Evolutionary conservation across 2,329 filamentous ascomycete genomes (phyloP).

Genomic region (Claviceps maximensis): DNA sequence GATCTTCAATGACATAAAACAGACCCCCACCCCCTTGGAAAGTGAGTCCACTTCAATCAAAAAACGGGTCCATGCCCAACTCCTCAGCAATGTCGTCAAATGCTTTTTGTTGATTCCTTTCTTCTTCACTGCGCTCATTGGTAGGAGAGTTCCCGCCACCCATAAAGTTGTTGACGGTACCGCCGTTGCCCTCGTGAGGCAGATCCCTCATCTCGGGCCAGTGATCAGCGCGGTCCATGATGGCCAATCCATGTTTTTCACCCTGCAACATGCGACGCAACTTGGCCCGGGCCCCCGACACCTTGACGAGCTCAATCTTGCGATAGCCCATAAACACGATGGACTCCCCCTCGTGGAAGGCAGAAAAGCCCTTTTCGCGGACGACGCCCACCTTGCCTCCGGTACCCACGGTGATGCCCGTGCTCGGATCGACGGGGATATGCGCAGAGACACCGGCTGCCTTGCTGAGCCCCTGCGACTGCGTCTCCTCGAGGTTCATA

Average conservation of each 20-base stretch:
- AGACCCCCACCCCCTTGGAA: neutral
- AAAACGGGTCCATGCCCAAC: constrained; percentile 7
- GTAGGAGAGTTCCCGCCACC: neutral
- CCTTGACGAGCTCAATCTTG: constrained; percentile 15
- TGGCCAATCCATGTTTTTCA: constrained; percentile 22
- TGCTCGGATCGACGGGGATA: constrained; percentile 11
- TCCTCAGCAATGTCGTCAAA: constrained; percentile 9
- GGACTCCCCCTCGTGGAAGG: constrained; percentile 15
- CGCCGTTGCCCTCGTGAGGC: constrained; percentile 13
- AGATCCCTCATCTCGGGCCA: constrained; percentile 15
- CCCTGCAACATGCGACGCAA: constrained; percentile 29
- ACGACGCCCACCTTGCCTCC: constrained; percentile 9
- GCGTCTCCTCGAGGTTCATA: constrained; percentile 13
- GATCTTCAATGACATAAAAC: too few relatives aligned
- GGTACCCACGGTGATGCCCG: constrained; percentile 10
- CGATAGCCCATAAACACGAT: constrained; percentile 17
- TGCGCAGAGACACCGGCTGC: constrained; percentile 9
- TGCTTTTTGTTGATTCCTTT: neutral
- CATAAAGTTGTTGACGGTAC: constrained; percentile 12
- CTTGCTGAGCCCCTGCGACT: constrained; percentile 4
- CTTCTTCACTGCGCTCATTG: constrained; percentile 3
- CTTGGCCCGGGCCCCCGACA: constrained; percentile 13
- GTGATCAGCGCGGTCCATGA: constrained; percentile 15
- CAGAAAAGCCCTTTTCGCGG: constrained; percentile 12
- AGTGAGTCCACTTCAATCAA: neutral